A percentile compares a stretch with the other conserved stretches of the same genome.
Evolutionary conservation across 2,329 filamentous ascomycete genomes (phyloP).

Genomic region (Ceratocystiopsis brevicomis): DNA sequence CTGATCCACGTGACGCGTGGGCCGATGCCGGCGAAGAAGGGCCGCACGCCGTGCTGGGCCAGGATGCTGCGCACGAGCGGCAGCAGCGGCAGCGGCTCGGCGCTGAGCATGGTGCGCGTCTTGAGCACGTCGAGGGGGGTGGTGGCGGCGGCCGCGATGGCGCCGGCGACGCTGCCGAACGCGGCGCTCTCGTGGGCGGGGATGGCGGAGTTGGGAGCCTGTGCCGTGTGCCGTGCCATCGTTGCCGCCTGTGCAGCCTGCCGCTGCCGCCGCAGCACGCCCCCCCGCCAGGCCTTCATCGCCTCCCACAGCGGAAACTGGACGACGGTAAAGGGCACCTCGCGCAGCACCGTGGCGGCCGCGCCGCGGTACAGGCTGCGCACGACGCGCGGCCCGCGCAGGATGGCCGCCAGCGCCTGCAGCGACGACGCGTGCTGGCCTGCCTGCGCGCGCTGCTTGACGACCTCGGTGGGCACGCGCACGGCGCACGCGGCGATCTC

Average conservation of each 20-base stretch:
- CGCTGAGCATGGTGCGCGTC: conserved; percentile 84
- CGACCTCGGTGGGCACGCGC: conserved; percentile 83
- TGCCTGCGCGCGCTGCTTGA: conserved; percentile 93
- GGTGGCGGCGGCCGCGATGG: conserved; percentile 68
- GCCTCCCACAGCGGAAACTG: conserved; percentile 96
- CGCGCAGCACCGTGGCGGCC: conserved; percentile 79
- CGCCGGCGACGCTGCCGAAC: conserved; percentile 70
- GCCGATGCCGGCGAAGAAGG: conserved; percentile 59
- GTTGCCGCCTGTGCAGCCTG: too few relatives aligned
- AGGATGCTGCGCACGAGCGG: conserved; percentile 46
- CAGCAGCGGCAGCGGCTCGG: conserved; percentile 40
- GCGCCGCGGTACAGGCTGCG: conserved; percentile 81
- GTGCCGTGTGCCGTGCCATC: too few relatives aligned
- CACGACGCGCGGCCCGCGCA: conserved; percentile 45
- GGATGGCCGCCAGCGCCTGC: conserved; percentile 50
- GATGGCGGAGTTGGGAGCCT: conserved; percentile 19
- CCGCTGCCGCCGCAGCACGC: conserved; percentile 14
- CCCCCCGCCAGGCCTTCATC: conserved; percentile 53
- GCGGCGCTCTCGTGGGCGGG: conserved; percentile 62
- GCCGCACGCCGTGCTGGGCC: conserved; percentile 40
- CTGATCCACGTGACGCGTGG: conserved; percentile 90
- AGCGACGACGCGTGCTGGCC: conserved; percentile 55
- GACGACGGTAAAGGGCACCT: conserved; percentile 92
- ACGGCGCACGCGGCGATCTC: conserved; percentile 87
- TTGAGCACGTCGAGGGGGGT: conserved; percentile 94